Conservation (phyloP, 2,329 filamentous ascomycete genomes). For the Aspergillus melleus region DNA sequence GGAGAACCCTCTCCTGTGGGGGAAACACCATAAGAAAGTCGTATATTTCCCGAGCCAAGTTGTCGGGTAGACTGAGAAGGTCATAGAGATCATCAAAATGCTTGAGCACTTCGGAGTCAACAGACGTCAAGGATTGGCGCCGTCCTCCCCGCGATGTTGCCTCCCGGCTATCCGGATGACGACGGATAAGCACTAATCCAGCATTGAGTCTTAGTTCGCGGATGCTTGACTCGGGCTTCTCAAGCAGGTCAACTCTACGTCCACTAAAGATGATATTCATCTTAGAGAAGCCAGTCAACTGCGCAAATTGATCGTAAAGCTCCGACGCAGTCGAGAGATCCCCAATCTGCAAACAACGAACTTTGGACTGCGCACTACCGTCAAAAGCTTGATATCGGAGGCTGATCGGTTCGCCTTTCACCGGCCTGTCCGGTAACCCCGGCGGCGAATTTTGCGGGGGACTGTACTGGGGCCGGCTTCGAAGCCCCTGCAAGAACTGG, state of each 20-base stretch:
- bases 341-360: constrained; percentile 66
- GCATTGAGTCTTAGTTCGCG: constrained; percentile 66
- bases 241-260: constrained; percentile 61
- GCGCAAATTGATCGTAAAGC: constrained; percentile 65
- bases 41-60: constrained; percentile 69
- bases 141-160: constrained; percentile 23
- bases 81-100: constrained; percentile 84
- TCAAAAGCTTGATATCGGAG: constrained; percentile 76
- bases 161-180: constrained; percentile 53
- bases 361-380: constrained; percentile 58
- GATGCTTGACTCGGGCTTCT: constrained; percentile 61
- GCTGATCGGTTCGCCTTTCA: constrained; percentile 63
- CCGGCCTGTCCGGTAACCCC: constrained; percentile 54
- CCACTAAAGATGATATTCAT: constrained; percentile 73
- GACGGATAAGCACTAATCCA: constrained; percentile 65
- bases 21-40: constrained; percentile 70
- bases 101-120: constrained; percentile 77
- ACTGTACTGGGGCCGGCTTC: constrained; percentile 57
- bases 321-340: constrained; percentile 69
- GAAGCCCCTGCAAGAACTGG: constrained; percentile 61
- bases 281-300: constrained; percentile 72
- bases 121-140: constrained; percentile 55
- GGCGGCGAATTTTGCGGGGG: constrained; percentile 62
- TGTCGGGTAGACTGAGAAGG: constrained; percentile 72
- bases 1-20: constrained; percentile 62